Evolutionary conservation across 371 early-diverging fungal genomes (phyloP), one percentile per base, ranked within the genome.

Genomic region (Batrachochytrium dendrobatidis): DNA sequence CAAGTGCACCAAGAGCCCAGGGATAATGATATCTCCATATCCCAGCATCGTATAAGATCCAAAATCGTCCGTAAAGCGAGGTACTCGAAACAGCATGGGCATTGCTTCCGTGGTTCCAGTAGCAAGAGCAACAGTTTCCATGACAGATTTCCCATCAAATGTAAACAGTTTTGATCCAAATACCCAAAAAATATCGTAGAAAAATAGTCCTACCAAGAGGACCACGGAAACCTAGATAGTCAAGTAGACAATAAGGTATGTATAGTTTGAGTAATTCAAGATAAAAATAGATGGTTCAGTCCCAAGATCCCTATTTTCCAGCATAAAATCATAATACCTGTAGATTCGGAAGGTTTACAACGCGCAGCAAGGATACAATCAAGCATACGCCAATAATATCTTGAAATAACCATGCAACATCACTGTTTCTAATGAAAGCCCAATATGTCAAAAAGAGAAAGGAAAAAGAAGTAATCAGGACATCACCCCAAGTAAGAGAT

Each of bases 11-110:
- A 45, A 12, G 24, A 45, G 12, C 24, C 46, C 46, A 5, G 46
- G 46, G 3, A 45, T 26, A 26, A 45, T 12, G 3, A 45, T 5
- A 26, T 45, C 46, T 20, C 46, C 46, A 12, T 5, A 45, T 45
- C 46, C 46, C 7, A 45, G 46, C 46, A 45, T 45, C 5, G 46
- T 5, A 12, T 45, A 45, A n/a, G n/a, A n/a, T n/a, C 46, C 46
- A 45, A 45, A 45, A 26, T 3, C 46, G 46, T 12, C 12, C 3
- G 6, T 26, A 26, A 45, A 3, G 26, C 12, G 6, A 5, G 46
- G 46, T 5, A 45, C 46, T 3, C 46, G 46, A 45, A 45, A 45
- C 6, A 45, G 46, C 46, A 45, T 12, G 6, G 46, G 46, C 46
- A 45, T 45, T 3, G 46, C 20, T 26, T 45, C 46, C 24, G 46